phyloP scores from a whole-genome alignment of 257 asterid species.

The Solanum bukasovii region DNA sequence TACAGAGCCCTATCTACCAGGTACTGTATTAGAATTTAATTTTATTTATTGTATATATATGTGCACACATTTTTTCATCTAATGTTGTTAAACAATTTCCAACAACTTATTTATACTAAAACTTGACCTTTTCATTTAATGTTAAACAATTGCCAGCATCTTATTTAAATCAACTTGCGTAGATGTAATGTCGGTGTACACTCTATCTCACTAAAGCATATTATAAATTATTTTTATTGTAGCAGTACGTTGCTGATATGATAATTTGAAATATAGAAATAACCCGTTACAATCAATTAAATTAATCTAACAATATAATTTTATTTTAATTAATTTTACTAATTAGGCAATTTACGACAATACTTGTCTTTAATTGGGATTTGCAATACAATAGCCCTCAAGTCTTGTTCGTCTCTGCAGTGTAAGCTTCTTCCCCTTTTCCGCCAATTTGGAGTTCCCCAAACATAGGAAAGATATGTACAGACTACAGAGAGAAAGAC shows the following conservation, averaged over 20 bases:
- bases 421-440: not conserved
- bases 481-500: not conserved
- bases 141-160: not conserved
- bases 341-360: not conserved
- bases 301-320: not conserved
- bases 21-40: not conserved
- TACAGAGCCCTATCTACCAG: not conserved
- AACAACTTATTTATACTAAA: not conserved
- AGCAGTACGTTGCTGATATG: not conserved
- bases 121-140: not conserved
- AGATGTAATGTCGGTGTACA: too few species aligned
- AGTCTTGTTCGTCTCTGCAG: not conserved
- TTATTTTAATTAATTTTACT: too few species aligned
- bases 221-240: too few species aligned
- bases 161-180: not conserved
- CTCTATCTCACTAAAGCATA: too few species aligned
- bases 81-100: not conserved
- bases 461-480: not conserved
- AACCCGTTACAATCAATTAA: not conserved
- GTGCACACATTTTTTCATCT: not conserved
- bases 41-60: not conserved
- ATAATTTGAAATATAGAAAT: too few species aligned
- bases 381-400: not conserved
- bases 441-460: conserved; percentile 1
- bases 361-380: not conserved